phyloP scores from a whole-genome alignment of 2,329 filamentous ascomycete genomes.

The Dryadomyces sulphureus region DNA sequence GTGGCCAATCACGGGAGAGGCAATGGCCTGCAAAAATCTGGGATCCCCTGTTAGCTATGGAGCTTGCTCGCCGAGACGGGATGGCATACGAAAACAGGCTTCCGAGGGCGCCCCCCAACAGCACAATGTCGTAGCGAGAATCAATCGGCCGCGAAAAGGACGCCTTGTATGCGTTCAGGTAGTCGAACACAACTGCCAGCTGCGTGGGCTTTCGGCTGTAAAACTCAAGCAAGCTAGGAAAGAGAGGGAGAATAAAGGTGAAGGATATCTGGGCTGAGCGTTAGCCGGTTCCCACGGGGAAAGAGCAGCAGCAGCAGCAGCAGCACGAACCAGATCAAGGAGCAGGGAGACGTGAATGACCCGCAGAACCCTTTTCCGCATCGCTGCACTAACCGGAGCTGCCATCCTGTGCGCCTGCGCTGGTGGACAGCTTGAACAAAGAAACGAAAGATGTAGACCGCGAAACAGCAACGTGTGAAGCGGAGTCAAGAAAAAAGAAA shows the following conservation, averaged over 20 bases:
- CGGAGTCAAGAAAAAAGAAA: background rate
- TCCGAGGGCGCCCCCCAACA: conserved; percentile 83
- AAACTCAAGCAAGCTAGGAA: conserved; percentile 89
- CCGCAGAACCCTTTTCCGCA: conserved; percentile 67
- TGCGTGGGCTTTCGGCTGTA: conserved; percentile 61
- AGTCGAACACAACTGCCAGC: conserved; percentile 64
- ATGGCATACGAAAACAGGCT: conserved; percentile 61
- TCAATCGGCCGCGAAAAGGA: conserved; percentile 86
- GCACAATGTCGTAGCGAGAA: conserved; percentile 89
- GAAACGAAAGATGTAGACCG: too few species aligned
- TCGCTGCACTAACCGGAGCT: conserved; percentile 29
- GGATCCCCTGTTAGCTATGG: background rate
- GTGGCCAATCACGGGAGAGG: conserved; percentile 78
- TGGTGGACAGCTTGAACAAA: background rate
- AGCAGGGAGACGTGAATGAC: conserved; percentile 84
- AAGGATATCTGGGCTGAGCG: conserved; percentile 63
- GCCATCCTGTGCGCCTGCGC: conserved; percentile 19
- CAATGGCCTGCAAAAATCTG: conserved; percentile 73
- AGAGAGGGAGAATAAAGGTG: conserved; percentile 93
- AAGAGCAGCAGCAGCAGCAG: background rate
- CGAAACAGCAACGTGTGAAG: too few species aligned
- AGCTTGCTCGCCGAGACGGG: background rate
- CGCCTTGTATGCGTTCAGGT: conserved; percentile 88
- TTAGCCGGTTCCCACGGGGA: background rate
- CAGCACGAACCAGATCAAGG: conserved; percentile 61